Conservation (phyloP, 805 yeast genomes). For the Hanseniaspora taiwanica region DNA sequence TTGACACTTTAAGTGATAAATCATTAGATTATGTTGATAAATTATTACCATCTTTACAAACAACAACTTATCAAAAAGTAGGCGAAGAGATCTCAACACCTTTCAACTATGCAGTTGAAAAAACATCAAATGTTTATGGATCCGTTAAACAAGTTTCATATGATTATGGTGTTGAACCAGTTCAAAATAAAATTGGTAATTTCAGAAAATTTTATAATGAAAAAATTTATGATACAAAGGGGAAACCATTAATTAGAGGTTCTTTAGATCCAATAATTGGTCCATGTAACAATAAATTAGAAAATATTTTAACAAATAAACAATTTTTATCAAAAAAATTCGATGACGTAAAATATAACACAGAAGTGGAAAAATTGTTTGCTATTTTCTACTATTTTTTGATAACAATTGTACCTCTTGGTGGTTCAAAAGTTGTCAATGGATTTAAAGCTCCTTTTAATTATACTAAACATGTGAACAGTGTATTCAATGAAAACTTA, state of each 20-base stretch:
- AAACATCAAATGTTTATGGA: slow-evolving; percentile 22
- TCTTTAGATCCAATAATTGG: slow-evolving; percentile 46
- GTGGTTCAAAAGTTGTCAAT: slow-evolving; percentile 15
- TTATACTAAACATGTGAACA: slow-evolving; percentile 24
- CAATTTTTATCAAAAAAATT: too few species aligned
- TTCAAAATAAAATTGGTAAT: slow-evolving; percentile 33
- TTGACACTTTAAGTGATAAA: slow-evolving; percentile 42
- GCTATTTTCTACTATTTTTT: slow-evolving; percentile 29
- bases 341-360: slow-evolving; percentile 31
- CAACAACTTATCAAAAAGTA: slow-evolving; percentile 36
- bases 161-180: slow-evolving; percentile 31
- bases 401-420: slow-evolving; percentile 26
- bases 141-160: slow-evolving; percentile 20
- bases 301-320: too few species aligned
- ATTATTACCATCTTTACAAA: slow-evolving; percentile 44
- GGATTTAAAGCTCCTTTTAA: slow-evolving; percentile 25
- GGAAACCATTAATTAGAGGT: slow-evolving; percentile 51
- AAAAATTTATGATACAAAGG: slow-evolving; percentile 41
- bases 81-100: slow-evolving; percentile 41
- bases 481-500: slow-evolving; percentile 28
- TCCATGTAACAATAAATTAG: slow-evolving; percentile 47
- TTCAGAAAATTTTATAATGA: slow-evolving; percentile 39
- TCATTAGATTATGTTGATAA: slow-evolving; percentile 46
- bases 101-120: slow-evolving; percentile 30
- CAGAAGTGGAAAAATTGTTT: slow-evolving; percentile 45